Evolutionary conservation across 192 early-diverging fungal genomes (phyloP), one percentile per base, ranked within the genome.

Genomic region (Funneliformis geosporum): DNA sequence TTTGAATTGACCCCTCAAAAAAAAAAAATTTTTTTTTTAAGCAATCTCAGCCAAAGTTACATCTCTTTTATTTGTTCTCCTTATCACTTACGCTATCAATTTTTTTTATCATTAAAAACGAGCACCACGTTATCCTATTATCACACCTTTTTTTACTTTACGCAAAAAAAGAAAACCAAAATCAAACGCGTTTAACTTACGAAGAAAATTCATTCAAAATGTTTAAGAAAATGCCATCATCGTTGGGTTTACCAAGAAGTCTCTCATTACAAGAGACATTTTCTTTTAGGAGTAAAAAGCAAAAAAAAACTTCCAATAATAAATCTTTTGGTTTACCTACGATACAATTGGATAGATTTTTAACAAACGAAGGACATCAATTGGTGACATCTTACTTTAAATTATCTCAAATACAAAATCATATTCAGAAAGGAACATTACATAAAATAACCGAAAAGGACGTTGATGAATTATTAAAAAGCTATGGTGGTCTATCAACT

Each of bases 341-440:
- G 2, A 33, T 68, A 39, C 39, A 12, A 1, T 8, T 73, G 40
- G 73, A 74, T 74, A 38, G n/a, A 59, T 74, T 60, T 28, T 39
- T 74, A 9, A 74, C 73, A 12, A 50, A 60, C 16, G 73, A 74
- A 74, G 73, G 73, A 5, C 73, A 74, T 27, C 46, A 33, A 60
- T 39, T 74, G 7, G 73, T 74, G 9, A 33, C 55, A 6, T 60
- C 43, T 27, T 74, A 74, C 21, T n/a, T 74, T 33, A 50, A 12
- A 6, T 27, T 74, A 50, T 60, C 23, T 60, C 44, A 74, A 74
- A 23, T 55, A 38, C 73, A 74, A 74, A 74, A 74, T 11, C 28
- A 74, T 40, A 74, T 74, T 33, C 23, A 50, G 16, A 39, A 74
- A 74, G 73, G 73, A 1, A 27, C 46, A 11, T 27, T 74, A 18